These are phyloP conservation scores for Mycena latifolia DNA, from an alignment of 768 basidiomycete genomes.

Conservation along the genomic window DNA sequence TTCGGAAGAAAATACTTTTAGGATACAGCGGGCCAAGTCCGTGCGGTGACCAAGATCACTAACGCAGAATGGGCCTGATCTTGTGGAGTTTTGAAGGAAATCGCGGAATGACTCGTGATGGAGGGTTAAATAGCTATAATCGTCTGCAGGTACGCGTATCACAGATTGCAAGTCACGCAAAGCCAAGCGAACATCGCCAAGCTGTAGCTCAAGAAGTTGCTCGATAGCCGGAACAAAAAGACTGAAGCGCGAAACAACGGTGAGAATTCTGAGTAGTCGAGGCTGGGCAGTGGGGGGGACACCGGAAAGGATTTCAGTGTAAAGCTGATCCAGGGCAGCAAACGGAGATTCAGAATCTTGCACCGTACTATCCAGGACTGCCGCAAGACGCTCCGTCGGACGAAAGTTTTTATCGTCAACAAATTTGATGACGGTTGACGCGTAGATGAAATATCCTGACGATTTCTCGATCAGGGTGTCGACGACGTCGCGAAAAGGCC, in stretches of 20 bases:
- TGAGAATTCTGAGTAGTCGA: not conserved
- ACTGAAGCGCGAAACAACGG: too few relatives aligned
- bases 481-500: too few relatives aligned
- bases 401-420: constrained; percentile 7
- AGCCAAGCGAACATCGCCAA: too few relatives aligned
- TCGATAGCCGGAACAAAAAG: too few relatives aligned
- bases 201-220: too few relatives aligned
- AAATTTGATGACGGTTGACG: constrained; percentile 5
- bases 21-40: not conserved
- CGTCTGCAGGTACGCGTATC: too few relatives aligned
- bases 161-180: too few relatives aligned
- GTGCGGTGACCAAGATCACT: not conserved
- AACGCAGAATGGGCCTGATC: not conserved
- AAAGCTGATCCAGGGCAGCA: not conserved
- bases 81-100: not conserved
- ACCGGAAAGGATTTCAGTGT: not conserved
- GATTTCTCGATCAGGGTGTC: not conserved
- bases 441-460: constrained; percentile 11
- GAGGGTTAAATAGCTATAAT: too few relatives aligned
- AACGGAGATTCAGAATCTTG: too few relatives aligned
- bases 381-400: too few relatives aligned
- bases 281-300: not conserved
- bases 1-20: constrained; percentile 12
- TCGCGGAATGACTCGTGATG: not conserved
- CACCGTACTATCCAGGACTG: too few relatives aligned